Evolutionary conservation across 306 rosid species (phyloP).

Genomic region (Sechiopsis laciniata): DNA sequence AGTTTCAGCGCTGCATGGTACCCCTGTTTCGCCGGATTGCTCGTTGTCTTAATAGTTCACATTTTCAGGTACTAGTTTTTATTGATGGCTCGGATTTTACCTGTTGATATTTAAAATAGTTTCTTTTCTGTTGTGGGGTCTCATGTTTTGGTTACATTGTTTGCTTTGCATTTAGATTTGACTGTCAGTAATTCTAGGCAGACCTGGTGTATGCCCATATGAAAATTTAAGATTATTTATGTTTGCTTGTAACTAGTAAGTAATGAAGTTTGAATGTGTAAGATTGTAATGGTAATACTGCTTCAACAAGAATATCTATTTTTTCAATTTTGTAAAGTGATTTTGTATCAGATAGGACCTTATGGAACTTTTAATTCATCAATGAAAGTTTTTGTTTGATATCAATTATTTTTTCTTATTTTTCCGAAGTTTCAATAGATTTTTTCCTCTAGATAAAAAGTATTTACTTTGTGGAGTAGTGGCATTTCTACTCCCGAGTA

Average conservation of each 20-base stretch:
- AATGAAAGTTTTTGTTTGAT: too few relatives aligned
- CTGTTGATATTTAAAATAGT: not conserved
- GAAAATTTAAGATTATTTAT: not conserved
- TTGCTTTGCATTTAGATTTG: not conserved
- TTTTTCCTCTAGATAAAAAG: not conserved
- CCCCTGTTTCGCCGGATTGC: constrained; percentile 60
- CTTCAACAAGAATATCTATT: not conserved
- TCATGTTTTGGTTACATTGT: not conserved
- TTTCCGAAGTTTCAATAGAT: not conserved
- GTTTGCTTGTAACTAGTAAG: not conserved
- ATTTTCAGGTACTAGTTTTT: constrained; percentile 55
- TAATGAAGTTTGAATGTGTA: constrained; percentile 9
- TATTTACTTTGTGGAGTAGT: not conserved
- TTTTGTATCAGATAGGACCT: too few relatives aligned
- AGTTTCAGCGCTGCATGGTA: constrained; percentile 79
- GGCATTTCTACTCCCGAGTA: not conserved
- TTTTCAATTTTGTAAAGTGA: too few relatives aligned
- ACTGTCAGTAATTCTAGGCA: not conserved
- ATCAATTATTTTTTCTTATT: not conserved
- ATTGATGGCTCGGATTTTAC: not conserved
- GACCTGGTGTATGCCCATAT: not conserved
- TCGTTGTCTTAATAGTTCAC: constrained; percentile 61
- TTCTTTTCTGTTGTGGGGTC: not conserved
- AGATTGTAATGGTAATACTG: not conserved
- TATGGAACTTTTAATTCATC: too few relatives aligned